Percentiles rank a stretch among this genome's conserved stretches.
Evolutionary conservation across 495 filamentous ascomycete genomes (phyloP).

Genomic region (Mytilinidion resinicola): DNA sequence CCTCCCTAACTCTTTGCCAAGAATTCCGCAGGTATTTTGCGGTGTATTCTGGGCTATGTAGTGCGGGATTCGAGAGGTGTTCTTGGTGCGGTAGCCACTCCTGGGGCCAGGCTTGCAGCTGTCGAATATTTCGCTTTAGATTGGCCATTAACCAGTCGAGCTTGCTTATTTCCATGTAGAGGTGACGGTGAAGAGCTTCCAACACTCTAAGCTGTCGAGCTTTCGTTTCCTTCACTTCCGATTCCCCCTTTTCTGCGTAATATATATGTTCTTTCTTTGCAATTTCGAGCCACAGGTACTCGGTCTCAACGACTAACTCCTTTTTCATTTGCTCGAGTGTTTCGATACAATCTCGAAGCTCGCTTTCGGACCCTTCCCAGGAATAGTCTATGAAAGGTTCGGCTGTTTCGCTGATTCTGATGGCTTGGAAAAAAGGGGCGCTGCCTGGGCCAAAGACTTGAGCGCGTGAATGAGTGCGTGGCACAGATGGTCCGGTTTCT

Average conservation of each 20-base stretch:
- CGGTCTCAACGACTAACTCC: background rate
- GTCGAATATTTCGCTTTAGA: conserved; percentile 3
- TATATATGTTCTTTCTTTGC: background rate
- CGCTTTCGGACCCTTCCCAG: too few relatives aligned
- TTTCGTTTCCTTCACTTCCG: background rate
- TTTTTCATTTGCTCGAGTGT: background rate
- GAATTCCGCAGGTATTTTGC: background rate
- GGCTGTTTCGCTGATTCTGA: too few relatives aligned
- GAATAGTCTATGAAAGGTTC: too few relatives aligned
- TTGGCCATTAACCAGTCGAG: conserved; percentile 14
- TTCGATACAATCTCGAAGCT: background rate
- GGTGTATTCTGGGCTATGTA: background rate
- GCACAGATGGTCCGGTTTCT: too few relatives aligned
- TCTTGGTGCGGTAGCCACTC: background rate
- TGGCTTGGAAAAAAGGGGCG: too few relatives aligned
- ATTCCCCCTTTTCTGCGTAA: background rate
- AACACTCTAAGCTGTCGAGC: background rate
- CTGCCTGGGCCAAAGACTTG: too few relatives aligned
- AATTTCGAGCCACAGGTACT: conserved; percentile 9
- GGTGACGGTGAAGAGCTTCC: background rate
- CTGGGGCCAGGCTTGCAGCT: background rate
- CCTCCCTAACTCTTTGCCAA: background rate
- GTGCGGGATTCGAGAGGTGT: background rate
- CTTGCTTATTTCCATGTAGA: background rate
- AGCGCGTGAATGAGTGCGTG: too few relatives aligned